Percentiles rank a stretch among this genome's conserved stretches.
Conservation (phyloP, 345 rosid species). For the Citrus unshiu region DNA sequence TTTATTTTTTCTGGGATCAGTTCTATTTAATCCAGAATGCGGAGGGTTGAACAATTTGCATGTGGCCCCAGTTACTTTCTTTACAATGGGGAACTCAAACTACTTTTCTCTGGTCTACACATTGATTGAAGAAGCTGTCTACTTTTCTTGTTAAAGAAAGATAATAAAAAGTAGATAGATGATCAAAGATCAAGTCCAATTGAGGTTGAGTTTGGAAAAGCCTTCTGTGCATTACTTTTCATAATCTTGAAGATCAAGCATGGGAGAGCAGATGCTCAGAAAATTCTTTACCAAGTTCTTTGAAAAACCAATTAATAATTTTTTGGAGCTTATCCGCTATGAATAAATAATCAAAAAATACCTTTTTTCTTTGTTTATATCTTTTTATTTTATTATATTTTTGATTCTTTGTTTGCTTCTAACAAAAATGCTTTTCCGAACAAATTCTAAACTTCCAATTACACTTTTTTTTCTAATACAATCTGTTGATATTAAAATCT, state of each 20-base stretch:
- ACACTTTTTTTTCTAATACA: too few species aligned
- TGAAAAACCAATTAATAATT: background rate
- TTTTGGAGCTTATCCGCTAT: background rate
- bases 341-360: too few species aligned
- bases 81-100: background rate
- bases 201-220: background rate
- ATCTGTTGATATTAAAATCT: too few species aligned
- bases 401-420: too few species aligned
- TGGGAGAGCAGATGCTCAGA: background rate
- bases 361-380: too few species aligned
- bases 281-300: background rate
- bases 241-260: background rate
- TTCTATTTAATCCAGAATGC: slow-evolving; percentile 7
- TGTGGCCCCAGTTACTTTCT: slow-evolving; percentile 7
- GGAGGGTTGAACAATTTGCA: slow-evolving; percentile 7
- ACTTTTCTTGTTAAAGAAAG: background rate
- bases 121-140: background rate
- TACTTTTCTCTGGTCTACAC: background rate
- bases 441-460: too few species aligned
- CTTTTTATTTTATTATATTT: too few species aligned
- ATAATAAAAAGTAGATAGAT: background rate
- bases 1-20: slow-evolving; percentile 8
- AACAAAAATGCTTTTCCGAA: background rate
- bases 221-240: background rate
- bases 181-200: background rate